Base-by-base conservation (phyloP, 2,329 filamentous ascomycete species). In the Tolypocladium ophioglossoides region DNA sequence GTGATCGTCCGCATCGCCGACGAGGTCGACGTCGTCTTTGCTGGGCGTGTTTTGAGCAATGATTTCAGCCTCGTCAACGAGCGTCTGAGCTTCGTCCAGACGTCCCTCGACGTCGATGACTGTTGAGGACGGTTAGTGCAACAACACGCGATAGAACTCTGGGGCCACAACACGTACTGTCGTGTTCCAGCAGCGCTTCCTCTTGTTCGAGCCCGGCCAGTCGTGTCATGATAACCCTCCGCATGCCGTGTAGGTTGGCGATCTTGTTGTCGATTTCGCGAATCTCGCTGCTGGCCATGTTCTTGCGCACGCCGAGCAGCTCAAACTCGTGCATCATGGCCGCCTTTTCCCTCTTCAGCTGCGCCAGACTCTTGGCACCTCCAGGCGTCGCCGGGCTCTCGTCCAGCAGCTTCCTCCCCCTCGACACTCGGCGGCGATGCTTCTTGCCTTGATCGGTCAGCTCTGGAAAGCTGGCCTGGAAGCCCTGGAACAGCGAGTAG, bases 231-330 rank as follows among this genome's bases (percentile, higher is more conserved):
- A 97, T 87, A 57, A 96, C 95, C 66, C 86, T 87, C 60, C 94
- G 86, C 90, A 97, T 96, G 58, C 84, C 89, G 62, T 90, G 86
- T 53, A 99, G 76, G 69, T 97, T 97, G 57, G 89, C 83, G 59
- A 99, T 92, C 72, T 97, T 99, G 72, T 87, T 91, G 72, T 99
- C 94, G 57, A 99, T 96, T 66, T 99, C 94, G 56, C 85, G 84
- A 56, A 99, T 97, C 70, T 99, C 94, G 58, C 89, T 88, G 64
- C 90, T 94, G 62, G 91, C 92, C 92, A 99, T 96, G 66, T 94
- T 96, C 72, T 99, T 99, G 56, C 94, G 83, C 58, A 97, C 84
- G 4, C 86, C 82, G 74, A 97, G 84, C 82, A 96, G 89, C 66
- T 97, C 91, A 61, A 99, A 76, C 61, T 89, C 83, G 69, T 95